Evolutionary conservation across 768 basidiomycete species (phyloP).

Genomic region (Chalciporus chontae): DNA sequence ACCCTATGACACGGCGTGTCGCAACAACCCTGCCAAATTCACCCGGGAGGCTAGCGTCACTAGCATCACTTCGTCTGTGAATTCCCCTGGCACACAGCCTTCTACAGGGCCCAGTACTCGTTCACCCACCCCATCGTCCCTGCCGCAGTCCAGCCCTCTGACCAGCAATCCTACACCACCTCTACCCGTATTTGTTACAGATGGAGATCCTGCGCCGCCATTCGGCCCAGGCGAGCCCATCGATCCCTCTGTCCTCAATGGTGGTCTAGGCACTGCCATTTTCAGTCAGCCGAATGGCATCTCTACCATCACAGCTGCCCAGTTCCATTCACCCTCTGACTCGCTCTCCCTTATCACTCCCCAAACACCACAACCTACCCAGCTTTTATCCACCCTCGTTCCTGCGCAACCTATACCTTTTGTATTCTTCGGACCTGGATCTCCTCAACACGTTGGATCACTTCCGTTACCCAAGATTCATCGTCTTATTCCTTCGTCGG

Average conservation of each 20-base stretch:
- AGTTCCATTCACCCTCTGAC: slow-evolving; percentile 18
- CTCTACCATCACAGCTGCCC: slow-evolving; percentile 12
- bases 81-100: slow-evolving; percentile 36
- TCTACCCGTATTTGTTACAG: slow-evolving; percentile 5
- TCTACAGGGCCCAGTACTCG: slow-evolving; percentile 34
- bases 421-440: slow-evolving; percentile 57
- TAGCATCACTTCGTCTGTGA: slow-evolving; percentile 47
- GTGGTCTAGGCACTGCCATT: slow-evolving; percentile 4
- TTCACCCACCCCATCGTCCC: slow-evolving; percentile 29
- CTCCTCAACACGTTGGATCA: slow-evolving; percentile 44
- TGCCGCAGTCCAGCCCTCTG: slow-evolving; percentile 16
- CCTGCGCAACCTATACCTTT: slow-evolving; percentile 48
- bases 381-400: slow-evolving; percentile 17
- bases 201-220: slow-evolving; percentile 3
- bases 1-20: slow-evolving; percentile 53
- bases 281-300: slow-evolving; percentile 16
- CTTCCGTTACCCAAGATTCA: slow-evolving; percentile 72
- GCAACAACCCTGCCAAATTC: slow-evolving; percentile 38
- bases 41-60: slow-evolving; percentile 56
- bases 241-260: slow-evolving; percentile 5
- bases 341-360: slow-evolving; percentile 17
- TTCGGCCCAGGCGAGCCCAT: slow-evolving; percentile 11
- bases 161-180: slow-evolving; percentile 1
- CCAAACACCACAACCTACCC: slow-evolving; percentile 16
- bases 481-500: slow-evolving; percentile 77